These are phyloP conservation scores for Sisymbrium altissimum DNA, from an alignment of 345 rosid genomes.

Conservation along the genomic window DNA sequence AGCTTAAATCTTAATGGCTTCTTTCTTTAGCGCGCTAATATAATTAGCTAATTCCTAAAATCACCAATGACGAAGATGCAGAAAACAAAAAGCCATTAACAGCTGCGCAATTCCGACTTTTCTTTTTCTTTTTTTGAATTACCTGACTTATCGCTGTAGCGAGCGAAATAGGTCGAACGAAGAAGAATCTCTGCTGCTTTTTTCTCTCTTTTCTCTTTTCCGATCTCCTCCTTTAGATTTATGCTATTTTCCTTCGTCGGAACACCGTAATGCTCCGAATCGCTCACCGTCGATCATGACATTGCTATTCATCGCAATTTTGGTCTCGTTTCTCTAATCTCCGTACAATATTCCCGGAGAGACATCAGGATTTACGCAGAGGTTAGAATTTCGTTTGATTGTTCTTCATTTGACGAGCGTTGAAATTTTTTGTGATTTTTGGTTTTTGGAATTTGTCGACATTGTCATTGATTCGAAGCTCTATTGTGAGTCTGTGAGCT, in stretches of 20 bases:
- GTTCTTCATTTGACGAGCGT: neutral
- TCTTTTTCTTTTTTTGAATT: neutral
- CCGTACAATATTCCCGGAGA: neutral
- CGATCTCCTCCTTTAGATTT: neutral
- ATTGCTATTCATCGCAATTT: neutral
- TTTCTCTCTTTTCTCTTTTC: no score
- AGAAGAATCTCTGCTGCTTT: no score
- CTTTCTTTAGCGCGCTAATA: constrained; percentile 34
- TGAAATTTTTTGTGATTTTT: no score
- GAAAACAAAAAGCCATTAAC: constrained; percentile 10
- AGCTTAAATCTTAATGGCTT: neutral
- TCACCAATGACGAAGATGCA: constrained; percentile 12
- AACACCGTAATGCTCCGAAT: neutral
- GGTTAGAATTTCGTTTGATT: constrained; percentile 15
- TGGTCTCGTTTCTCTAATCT: neutral
- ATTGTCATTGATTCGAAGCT: constrained; percentile 8
- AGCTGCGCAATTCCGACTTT: neutral
- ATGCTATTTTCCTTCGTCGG: neutral
- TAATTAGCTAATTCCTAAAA: constrained; percentile 18
- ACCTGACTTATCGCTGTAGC: constrained; percentile 10
- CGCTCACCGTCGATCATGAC: constrained; percentile 12
- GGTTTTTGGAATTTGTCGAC: neutral
- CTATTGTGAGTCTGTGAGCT: constrained; percentile 2
- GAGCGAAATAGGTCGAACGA: constrained; percentile 4
- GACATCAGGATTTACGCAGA: constrained; percentile 1